Evolutionary conservation across 805 yeast species (phyloP).

Genomic region (Saccharomycopsis guyanensis): DNA sequence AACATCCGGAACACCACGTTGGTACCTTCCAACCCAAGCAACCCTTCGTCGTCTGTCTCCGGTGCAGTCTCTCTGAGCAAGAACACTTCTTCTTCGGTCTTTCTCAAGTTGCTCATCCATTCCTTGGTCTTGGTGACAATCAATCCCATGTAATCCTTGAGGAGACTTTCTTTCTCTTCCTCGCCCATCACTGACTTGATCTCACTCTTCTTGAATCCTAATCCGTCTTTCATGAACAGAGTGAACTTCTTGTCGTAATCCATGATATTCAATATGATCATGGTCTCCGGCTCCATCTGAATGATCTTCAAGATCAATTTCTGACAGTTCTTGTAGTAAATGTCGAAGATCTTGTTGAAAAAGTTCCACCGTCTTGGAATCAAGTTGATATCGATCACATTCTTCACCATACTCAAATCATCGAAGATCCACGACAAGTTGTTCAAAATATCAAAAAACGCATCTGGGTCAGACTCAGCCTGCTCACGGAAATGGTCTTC

Average conservation of each 20-base stretch:
- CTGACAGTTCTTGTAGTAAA: constrained; percentile 63
- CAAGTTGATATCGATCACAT: constrained; percentile 45
- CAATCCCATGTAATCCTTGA: constrained; percentile 71
- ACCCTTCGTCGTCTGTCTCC: constrained; percentile 56
- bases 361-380: constrained; percentile 76
- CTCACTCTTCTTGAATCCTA: constrained; percentile 40
- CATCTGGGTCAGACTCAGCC: constrained; percentile 20
- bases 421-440: constrained; percentile 78
- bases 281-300: constrained; percentile 72
- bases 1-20: constrained; percentile 74
- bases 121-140: constrained; percentile 69
- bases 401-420: constrained; percentile 56
- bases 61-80: constrained; percentile 65
- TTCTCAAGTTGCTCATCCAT: constrained; percentile 69
- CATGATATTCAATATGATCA: constrained; percentile 61
- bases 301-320: constrained; percentile 55
- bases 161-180: constrained; percentile 59
- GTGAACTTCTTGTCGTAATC: constrained; percentile 69
- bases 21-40: constrained; percentile 66
- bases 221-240: constrained; percentile 40
- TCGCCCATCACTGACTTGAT: constrained; percentile 57
- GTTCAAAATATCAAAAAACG: constrained; percentile 49
- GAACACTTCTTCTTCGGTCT: constrained; percentile 62
- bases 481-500: constrained; percentile 43
- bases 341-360: constrained; percentile 48